Evolutionary conservation across 345 rosid species (phyloP).

Genomic region (Mangifera indica): DNA sequence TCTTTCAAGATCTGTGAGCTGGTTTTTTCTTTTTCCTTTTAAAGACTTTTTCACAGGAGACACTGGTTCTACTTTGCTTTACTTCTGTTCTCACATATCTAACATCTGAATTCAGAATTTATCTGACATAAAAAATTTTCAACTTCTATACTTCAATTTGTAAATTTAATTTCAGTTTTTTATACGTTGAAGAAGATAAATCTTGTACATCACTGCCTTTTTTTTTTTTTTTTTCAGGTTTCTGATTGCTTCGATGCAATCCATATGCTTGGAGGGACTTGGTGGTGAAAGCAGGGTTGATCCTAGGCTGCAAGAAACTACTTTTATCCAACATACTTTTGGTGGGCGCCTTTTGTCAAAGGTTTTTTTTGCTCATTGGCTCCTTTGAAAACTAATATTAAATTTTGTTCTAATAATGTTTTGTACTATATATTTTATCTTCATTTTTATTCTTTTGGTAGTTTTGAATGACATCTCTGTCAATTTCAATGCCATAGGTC

Average conservation of each 20-base stretch:
- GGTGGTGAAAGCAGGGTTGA: slow-evolving; percentile 79
- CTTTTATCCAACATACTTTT: slow-evolving; percentile 77
- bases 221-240: slow-evolving; percentile 46
- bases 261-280: slow-evolving; percentile 73
- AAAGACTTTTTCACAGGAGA: not conserved
- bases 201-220: slow-evolving; percentile 8
- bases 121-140: not conserved
- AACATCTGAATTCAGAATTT: not conserved
- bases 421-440: slow-evolving; percentile 4
- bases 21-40: not conserved
- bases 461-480: not conserved
- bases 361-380: slow-evolving; percentile 31
- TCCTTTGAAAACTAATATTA: not conserved
- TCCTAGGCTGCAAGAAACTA: slow-evolving; percentile 72
- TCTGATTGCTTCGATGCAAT: slow-evolving; percentile 76
- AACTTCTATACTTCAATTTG: not conserved
- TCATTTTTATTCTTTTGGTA: slow-evolving; percentile 2
- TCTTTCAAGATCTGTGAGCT: slow-evolving; percentile 26
- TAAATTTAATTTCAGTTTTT: slow-evolving; percentile 12
- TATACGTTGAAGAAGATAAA: slow-evolving; percentile 4
- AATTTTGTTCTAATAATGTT: not conserved
- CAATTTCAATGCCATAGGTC: slow-evolving; percentile 41
- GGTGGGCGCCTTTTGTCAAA: slow-evolving; percentile 77
- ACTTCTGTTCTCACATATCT: not conserved
- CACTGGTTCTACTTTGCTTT: not conserved